Percentiles rank a stretch among this genome's conserved stretches.
These are phyloP conservation scores for Talaromyces sp. DNA, from an alignment of 2,329 filamentous ascomycete genomes.

Conservation along the genomic window DNA sequence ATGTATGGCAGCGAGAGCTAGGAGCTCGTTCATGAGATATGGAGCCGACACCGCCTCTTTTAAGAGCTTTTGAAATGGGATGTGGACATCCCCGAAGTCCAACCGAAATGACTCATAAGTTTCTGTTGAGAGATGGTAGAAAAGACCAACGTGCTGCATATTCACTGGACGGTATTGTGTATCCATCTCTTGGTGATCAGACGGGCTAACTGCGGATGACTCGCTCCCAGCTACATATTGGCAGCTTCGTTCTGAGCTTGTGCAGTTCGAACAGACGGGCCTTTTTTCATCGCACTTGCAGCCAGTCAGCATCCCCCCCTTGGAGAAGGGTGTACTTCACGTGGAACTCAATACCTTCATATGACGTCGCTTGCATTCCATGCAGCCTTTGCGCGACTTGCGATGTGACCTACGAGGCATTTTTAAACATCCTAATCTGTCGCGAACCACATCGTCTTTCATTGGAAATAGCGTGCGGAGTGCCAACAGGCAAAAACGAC, in stretches of 20 bases:
- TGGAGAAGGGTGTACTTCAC: neutral
- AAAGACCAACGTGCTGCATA: neutral
- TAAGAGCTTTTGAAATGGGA: neutral
- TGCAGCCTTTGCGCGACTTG: slow-evolving; percentile 4
- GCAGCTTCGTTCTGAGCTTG: neutral
- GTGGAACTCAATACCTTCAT: neutral
- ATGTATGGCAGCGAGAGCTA: slow-evolving; percentile 4
- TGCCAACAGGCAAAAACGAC: too few relatives aligned
- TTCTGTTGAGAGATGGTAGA: neutral
- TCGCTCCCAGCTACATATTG: neutral
- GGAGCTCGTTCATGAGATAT: slow-evolving; percentile 6
- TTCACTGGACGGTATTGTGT: neutral
- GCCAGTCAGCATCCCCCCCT: neutral
- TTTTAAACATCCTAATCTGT: too few relatives aligned
- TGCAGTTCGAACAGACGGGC: slow-evolving; percentile 2
- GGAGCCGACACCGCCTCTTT: neutral
- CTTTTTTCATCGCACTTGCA: slow-evolving; percentile 5
- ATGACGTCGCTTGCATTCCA: slow-evolving; percentile 6
- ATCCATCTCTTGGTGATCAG: too few relatives aligned
- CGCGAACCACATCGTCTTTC: too few relatives aligned
- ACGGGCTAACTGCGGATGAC: neutral
- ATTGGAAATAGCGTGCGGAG: too few relatives aligned
- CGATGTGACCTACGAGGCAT: neutral
- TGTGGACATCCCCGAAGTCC: neutral
- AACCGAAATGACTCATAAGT: neutral